A percentile compares a stretch with the other conserved stretches of the same genome.
Evolutionary conservation across 495 filamentous ascomycete species (phyloP).

Genomic region (Trichoderma virens): DNA sequence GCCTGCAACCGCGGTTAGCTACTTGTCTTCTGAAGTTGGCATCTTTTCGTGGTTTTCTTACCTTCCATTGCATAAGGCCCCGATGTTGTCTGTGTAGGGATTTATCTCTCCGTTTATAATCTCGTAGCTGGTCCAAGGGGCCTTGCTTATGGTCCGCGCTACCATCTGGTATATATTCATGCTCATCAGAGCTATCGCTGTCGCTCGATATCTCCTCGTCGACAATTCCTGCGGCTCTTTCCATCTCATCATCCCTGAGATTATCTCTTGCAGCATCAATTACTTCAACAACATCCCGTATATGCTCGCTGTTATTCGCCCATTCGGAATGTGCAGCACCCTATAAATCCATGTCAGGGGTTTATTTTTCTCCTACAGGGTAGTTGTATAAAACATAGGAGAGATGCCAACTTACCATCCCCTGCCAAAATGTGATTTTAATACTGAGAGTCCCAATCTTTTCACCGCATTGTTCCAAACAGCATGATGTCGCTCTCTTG

Average conservation of each 20-base stretch:
- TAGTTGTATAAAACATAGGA: too few species aligned
- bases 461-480: constrained; percentile 31
- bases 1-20: neutral
- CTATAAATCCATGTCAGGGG: constrained; percentile 51
- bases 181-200: constrained; percentile 14
- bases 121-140: constrained; percentile 31
- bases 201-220: constrained; percentile 9
- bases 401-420: constrained; percentile 31
- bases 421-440: constrained; percentile 20
- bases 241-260: constrained; percentile 13
- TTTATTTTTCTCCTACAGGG: constrained; percentile 44
- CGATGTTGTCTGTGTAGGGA: constrained; percentile 55
- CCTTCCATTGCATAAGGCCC: constrained; percentile 59
- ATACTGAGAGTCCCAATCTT: constrained; percentile 3
- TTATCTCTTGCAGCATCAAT: constrained; percentile 35
- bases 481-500: constrained; percentile 31
- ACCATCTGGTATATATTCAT: constrained; percentile 20
- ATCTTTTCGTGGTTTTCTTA: neutral
- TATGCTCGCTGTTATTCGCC: constrained; percentile 34
- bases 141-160: constrained; percentile 35
- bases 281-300: constrained; percentile 55
- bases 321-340: constrained; percentile 47
- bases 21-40: neutral
- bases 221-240: constrained; percentile 1
- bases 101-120: constrained; percentile 50